phyloP scores from a whole-genome alignment of 23 red algal species.

The Pyropia haitanensis region DNA sequence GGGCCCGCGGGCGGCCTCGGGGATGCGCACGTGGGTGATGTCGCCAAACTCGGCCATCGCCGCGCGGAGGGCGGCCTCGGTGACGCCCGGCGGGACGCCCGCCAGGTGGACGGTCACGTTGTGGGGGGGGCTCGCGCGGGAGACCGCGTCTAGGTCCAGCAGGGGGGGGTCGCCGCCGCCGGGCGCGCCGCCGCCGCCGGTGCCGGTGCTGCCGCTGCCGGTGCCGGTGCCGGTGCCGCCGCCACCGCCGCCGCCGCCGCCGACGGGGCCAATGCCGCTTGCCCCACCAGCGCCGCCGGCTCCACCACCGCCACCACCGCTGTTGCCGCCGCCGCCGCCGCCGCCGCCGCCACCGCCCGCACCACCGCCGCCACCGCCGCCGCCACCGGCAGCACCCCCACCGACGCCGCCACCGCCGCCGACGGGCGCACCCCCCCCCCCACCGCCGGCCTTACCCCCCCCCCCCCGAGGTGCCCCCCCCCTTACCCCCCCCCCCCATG shows the following conservation, averaged over 20 bases:
- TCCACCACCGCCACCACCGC: background rate
- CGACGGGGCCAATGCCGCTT: background rate
- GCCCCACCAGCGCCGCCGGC: background rate
- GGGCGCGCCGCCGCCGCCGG: background rate
- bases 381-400: too few relatives aligned
- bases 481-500: too few relatives aligned
- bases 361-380: too few relatives aligned
- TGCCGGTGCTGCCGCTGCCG: background rate
- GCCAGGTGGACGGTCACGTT: constrained; percentile 68
- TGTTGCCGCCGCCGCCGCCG: constrained; percentile 1
- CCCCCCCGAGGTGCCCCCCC: too few relatives aligned
- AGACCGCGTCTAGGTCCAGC: constrained; percentile 39
- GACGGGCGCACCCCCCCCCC: too few relatives aligned
- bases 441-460: too few relatives aligned
- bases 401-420: too few relatives aligned
- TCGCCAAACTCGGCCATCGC: constrained; percentile 37
- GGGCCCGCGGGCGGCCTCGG: constrained; percentile 49
- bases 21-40: constrained; percentile 65
- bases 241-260: background rate
- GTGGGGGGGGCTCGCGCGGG: constrained; percentile 34
- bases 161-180: constrained; percentile 12
- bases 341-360: too few relatives aligned
- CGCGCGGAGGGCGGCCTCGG: constrained; percentile 27
- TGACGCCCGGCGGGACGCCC: constrained; percentile 35
- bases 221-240: background rate